These are phyloP conservation scores for Actinidia chinensis DNA, from an alignment of 179 eudicot species.

Conservation along the genomic window DNA sequence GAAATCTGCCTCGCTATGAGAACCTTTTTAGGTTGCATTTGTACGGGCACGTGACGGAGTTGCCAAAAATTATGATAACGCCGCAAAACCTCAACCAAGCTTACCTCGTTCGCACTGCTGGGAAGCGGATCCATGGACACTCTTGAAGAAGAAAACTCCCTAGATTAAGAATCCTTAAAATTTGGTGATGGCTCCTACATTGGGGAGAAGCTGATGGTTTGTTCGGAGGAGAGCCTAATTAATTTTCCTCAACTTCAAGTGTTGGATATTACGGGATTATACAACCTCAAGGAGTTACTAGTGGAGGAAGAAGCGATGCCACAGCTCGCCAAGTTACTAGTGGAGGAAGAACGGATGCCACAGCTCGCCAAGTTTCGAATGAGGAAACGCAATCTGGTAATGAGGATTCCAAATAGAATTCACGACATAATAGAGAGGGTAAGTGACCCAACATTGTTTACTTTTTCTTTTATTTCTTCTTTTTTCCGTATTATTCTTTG, in stretches of 20 bases:
- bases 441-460: no score
- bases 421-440: no score
- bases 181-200: not conserved
- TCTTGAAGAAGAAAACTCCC: not conserved
- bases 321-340: no score
- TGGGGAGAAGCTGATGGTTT: not conserved
- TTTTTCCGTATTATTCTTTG: no score
- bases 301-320: no score
- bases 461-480: no score
- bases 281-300: no score
- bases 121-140: not conserved
- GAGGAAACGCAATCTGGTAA: no score
- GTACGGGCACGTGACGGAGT: not conserved
- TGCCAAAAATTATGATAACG: not conserved
- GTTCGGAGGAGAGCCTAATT: not conserved
- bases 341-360: no score
- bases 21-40: not conserved
- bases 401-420: no score
- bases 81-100: not conserved
- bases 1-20: not conserved
- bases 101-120: not conserved
- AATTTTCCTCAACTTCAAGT: conserved; percentile 1
- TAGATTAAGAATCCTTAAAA: not conserved
- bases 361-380: no score
- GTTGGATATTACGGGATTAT: no score